phyloP scores from a whole-genome alignment of 163 green algal genomes.

The Prototheca wickerhamii region DNA sequence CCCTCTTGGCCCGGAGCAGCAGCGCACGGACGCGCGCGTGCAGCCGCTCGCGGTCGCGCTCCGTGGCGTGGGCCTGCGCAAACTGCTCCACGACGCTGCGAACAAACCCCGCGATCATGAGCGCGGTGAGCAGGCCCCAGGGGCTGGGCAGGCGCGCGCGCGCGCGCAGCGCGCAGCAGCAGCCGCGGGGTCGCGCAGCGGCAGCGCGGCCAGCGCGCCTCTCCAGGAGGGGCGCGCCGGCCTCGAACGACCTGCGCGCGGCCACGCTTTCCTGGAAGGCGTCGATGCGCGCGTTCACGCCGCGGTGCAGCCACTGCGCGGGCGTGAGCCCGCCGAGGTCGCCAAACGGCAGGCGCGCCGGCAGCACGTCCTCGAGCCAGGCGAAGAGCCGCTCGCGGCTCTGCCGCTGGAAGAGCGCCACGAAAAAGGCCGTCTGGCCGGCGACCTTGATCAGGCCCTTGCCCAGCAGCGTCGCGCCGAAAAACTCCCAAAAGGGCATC shows the following conservation, averaged over 20 bases:
- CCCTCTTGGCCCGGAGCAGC: too few species aligned
- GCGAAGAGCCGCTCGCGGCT: conserved; percentile 49
- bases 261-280: conserved; percentile 57
- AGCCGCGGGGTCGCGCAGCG: neutral
- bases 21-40: too few species aligned
- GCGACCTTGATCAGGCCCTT: conserved; percentile 83
- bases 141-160: conserved; percentile 8
- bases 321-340: conserved; percentile 18
- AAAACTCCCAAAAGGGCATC: conserved; percentile 92
- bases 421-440: conserved; percentile 53
- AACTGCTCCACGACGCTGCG: conserved; percentile 65
- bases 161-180: conserved; percentile 16
- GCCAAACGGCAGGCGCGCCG: conserved; percentile 36
- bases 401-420: conserved; percentile 56
- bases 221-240: neutral
- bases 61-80: conserved; percentile 35
- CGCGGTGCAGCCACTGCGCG: conserved; percentile 37
- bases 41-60: neutral
- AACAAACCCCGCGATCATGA: conserved; percentile 55
- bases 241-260: conserved; percentile 19
- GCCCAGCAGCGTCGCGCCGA: conserved; percentile 74
- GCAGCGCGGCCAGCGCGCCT: neutral
- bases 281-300: conserved; percentile 55
- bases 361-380: conserved; percentile 39
- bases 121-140: conserved; percentile 35